Evolutionary conservation across 1,284 basidiomycete genomes (phyloP).

Genomic region (Sanguinoderma infundibulare): DNA sequence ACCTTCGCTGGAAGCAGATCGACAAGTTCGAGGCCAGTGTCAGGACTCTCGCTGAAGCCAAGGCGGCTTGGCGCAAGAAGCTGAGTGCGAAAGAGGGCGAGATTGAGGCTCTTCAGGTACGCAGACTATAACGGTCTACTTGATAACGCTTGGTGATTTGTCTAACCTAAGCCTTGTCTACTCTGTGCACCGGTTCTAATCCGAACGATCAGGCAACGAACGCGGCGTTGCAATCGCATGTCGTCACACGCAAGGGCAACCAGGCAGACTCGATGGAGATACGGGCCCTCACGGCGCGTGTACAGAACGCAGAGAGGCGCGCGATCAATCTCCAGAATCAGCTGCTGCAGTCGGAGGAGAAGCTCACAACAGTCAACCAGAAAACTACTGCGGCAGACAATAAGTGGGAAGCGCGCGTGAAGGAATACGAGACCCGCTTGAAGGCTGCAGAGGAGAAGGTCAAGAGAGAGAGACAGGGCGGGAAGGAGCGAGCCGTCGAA

Average conservation of each 20-base stretch:
- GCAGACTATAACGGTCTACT: slow-evolving; percentile 7
- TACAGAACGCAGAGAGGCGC: slow-evolving; percentile 82
- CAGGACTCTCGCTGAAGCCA: slow-evolving; percentile 84
- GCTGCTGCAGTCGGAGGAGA: slow-evolving; percentile 81
- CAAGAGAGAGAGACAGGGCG: slow-evolving; percentile 94
- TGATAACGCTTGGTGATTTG: neutral
- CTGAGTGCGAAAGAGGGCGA: slow-evolving; percentile 87
- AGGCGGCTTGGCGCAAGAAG: slow-evolving; percentile 87
- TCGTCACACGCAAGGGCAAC: slow-evolving; percentile 71
- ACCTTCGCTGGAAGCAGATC: slow-evolving; percentile 88
- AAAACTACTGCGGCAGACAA: slow-evolving; percentile 72
- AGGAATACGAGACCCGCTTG: slow-evolving; percentile 87
- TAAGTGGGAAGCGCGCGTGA: slow-evolving; percentile 93
- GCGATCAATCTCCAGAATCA: slow-evolving; percentile 84
- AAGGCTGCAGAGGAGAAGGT: slow-evolving; percentile 91
- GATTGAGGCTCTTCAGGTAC: slow-evolving; percentile 82
- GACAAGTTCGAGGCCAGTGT: slow-evolving; percentile 92
- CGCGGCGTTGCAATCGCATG: slow-evolving; percentile 76
- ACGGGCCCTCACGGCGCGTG: slow-evolving; percentile 71
- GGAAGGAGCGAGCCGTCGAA: slow-evolving; percentile 83
- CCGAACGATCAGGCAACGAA: slow-evolving; percentile 63
- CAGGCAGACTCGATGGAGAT: slow-evolving; percentile 75
- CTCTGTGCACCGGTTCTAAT: neutral
- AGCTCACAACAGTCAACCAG: slow-evolving; percentile 73
- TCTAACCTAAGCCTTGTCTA: neutral